Evolutionary conservation across 441 rosid species (phyloP), one percentile per base, ranked within the genome.

Genomic region (Erodium trifolium): DNA sequence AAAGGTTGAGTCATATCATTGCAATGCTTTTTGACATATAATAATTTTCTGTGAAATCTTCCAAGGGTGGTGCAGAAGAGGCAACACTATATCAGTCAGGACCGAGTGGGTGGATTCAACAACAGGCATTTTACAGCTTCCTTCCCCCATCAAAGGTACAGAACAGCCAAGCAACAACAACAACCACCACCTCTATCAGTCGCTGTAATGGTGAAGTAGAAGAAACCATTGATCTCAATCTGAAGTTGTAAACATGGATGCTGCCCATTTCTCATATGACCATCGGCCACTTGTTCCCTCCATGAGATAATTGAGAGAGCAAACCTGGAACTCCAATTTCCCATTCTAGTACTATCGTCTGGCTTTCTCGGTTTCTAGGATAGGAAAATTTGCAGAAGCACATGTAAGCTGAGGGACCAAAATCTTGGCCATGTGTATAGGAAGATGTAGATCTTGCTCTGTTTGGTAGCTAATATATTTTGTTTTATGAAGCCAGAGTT

Each of bases 211-310:
- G 67, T n/a, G 81, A 69, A 70, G 85, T 71, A 10, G 80, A 68
- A 55, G 88, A 72, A 71, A 70, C 67, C 49, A 71, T 87, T 72
- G 92, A 85, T 79, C 85, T 87, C 13, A 77, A 79, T 78, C 74
- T 87, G 81, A 83, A 80, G 77, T 62, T 87, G 71, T 75, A 67
- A 37, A 37, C 6, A 4, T 37, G 41, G 41, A 37, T 37, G 41
- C 41, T 4, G 8, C 41, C 34, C 34, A 31, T 31, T 31, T 31
- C 34, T 31, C 41, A 37, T 37, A 37, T 34, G 37, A 34, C 37
- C 37, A 23, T 23, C 2, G 34, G 34, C 34, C 34, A 37, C 41
- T 37, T 37, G 6, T 5, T 37, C 41, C 41, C 41, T 37, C 41
- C 41, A 37, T 37, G 41, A 37, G 41, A 37, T 37, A 7, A 37